A percentile compares a stretch with the other conserved stretches of the same genome.
These are phyloP conservation scores for Artemisia tridentata DNA, from an alignment of 129 eudicot species.

Conservation along the genomic window DNA sequence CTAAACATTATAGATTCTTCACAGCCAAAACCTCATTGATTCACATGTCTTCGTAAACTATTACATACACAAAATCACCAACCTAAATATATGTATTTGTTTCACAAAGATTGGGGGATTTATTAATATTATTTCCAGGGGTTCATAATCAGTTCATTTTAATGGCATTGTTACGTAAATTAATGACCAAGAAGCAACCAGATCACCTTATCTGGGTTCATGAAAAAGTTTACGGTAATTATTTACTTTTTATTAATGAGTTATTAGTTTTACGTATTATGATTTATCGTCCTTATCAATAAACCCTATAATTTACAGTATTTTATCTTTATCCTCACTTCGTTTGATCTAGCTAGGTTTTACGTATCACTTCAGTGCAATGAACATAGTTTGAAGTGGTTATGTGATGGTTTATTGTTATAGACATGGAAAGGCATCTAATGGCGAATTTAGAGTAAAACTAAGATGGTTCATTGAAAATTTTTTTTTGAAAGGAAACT, in stretches of 20 bases:
- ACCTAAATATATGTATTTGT: conserved; percentile 9
- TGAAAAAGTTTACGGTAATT: conserved; percentile 72
- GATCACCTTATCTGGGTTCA: conserved; percentile 74
- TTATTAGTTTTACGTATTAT: neutral
- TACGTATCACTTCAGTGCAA: no score
- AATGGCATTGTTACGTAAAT: conserved; percentile 68
- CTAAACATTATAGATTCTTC: neutral
- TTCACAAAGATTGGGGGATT: conserved; percentile 22
- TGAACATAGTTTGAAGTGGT: no score
- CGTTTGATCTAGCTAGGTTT: no score
- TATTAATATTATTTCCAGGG: conserved; percentile 22
- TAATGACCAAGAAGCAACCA: conserved; percentile 75
- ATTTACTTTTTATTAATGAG: conserved; percentile 5
- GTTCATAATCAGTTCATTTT: conserved; percentile 4
- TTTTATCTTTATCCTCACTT: no score
- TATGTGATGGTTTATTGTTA: no score
- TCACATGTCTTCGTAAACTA: conserved; percentile 4
- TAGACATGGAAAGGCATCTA: no score
- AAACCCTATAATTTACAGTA: no score
- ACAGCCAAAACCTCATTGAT: conserved; percentile 18
- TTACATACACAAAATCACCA: neutral
- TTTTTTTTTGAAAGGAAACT: no score
- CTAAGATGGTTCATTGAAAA: no score
- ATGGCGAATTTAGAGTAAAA: no score
- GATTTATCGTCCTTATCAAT: neutral